These are phyloP conservation scores for Cephalotrichum gorgonifer DNA, from an alignment of 2,329 filamentous ascomycete genomes.

Conservation along the genomic window DNA sequence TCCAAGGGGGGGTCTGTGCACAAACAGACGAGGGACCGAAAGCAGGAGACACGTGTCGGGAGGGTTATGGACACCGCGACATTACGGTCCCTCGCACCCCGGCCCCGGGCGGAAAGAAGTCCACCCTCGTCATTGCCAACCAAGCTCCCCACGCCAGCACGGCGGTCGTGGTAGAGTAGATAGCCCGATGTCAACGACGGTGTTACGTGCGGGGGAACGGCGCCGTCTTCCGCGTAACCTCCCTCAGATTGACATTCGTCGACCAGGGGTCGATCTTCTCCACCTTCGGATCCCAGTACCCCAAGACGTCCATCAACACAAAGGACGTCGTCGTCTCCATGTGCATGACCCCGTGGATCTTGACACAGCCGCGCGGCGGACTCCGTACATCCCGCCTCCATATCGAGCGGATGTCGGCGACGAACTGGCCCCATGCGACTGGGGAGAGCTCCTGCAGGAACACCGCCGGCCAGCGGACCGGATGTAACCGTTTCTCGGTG, in stretches of 20 bases:
- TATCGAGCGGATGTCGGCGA: background rate
- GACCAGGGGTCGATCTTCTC: slow-evolving; percentile 18
- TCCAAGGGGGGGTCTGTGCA: no score
- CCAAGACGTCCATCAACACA: slow-evolving; percentile 32
- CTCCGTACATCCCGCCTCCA: slow-evolving; percentile 24
- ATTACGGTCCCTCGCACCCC: no score
- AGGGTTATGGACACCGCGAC: no score
- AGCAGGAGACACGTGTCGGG: no score
- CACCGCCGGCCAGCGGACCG: background rate
- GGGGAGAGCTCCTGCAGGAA: background rate
- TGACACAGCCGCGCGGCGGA: slow-evolving; percentile 34
- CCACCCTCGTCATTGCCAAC: background rate
- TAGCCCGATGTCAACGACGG: background rate
- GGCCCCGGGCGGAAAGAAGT: background rate
- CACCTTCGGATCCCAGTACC: slow-evolving; percentile 38
- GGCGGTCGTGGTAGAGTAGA: background rate
- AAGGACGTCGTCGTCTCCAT: slow-evolving; percentile 25
- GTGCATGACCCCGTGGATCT: slow-evolving; percentile 35
- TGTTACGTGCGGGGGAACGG: background rate
- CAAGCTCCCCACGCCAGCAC: background rate
- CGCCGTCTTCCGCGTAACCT: no score
- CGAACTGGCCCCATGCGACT: background rate
- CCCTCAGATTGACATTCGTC: no score
- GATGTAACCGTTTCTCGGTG: background rate
- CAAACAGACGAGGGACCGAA: no score